A percentile compares a stretch with the other conserved stretches of the same genome.
Conservation (phyloP, 2,329 filamentous ascomycete genomes). For the Cytospora chrysosperma region DNA sequence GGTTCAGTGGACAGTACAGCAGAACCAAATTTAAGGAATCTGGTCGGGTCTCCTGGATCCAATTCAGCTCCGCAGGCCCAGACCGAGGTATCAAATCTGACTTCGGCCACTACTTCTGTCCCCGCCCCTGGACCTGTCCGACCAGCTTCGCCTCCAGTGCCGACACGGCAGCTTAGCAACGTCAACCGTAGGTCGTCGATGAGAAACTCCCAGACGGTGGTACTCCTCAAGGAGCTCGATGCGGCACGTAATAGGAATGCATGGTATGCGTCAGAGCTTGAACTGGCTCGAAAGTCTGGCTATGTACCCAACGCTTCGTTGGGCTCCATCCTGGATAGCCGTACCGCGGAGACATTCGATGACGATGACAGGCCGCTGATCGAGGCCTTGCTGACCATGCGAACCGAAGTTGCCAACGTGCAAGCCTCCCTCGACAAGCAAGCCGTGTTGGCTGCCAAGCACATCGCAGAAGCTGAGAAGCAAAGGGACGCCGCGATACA, state of each 20-base stretch:
- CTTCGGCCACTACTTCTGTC: background rate
- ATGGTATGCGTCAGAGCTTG: conserved; percentile 95
- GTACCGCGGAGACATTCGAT: conserved; percentile 74
- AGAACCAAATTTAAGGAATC: conserved; percentile 52
- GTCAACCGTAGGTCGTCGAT: conserved; percentile 60
- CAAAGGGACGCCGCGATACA: conserved; percentile 92
- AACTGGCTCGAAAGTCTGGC: conserved; percentile 85
- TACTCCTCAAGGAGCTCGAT: conserved; percentile 84
- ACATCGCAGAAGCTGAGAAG: conserved; percentile 91
- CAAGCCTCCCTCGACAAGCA: conserved; percentile 89
- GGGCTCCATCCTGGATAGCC: conserved; percentile 73
- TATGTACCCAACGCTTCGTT: conserved; percentile 72
- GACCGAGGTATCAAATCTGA: background rate
- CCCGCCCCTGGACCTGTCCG: conserved; percentile 33
- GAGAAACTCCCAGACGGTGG: conserved; percentile 65
- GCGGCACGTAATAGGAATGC: conserved; percentile 81
- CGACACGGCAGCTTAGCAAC: conserved; percentile 56
- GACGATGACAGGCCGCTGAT: conserved; percentile 91
- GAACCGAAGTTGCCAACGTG: conserved; percentile 82
- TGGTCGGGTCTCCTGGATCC: conserved; percentile 23
- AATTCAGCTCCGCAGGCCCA: background rate
- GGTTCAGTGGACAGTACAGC: conserved; percentile 67
- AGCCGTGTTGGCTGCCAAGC: conserved; percentile 77
- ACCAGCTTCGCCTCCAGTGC: conserved; percentile 58
- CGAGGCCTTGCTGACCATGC: conserved; percentile 90